Evolutionary conservation across 371 early-diverging fungal genomes (phyloP).

Genomic region (Haplosporangium sp.): DNA sequence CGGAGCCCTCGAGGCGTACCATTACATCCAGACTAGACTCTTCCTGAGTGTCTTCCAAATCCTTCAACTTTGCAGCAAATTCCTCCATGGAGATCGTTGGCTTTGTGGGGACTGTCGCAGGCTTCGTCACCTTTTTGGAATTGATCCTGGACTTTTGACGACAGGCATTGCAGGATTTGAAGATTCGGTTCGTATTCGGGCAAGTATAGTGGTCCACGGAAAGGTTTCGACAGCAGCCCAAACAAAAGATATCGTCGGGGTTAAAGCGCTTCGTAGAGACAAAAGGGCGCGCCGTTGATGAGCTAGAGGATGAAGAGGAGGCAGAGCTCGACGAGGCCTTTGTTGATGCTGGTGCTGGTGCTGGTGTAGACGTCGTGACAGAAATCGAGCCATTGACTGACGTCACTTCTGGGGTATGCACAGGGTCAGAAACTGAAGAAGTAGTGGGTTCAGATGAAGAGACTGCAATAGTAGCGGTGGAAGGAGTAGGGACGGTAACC

Average conservation of each 20-base stretch:
- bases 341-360: not conserved
- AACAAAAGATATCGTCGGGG: slow-evolving; percentile 50
- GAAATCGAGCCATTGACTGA: not conserved
- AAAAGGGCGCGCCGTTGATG: slow-evolving; percentile 6
- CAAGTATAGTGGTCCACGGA: slow-evolving; percentile 48
- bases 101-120: slow-evolving; percentile 29
- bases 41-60: slow-evolving; percentile 37
- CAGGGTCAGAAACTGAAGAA: not conserved
- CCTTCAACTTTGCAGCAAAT: slow-evolving; percentile 39
- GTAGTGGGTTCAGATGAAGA: not conserved
- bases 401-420: not conserved
- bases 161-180: slow-evolving; percentile 54
- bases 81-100: slow-evolving; percentile 49
- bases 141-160: slow-evolving; percentile 52
- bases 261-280: slow-evolving; percentile 44
- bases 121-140: slow-evolving; percentile 46
- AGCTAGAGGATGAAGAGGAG: slow-evolving; percentile 7
- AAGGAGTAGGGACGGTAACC: not conserved
- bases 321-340: not conserved
- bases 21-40: slow-evolving; percentile 42
- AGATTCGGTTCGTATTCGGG: slow-evolving; percentile 37
- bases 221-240: slow-evolving; percentile 53
- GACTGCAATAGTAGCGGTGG: not conserved
- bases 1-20: slow-evolving; percentile 37
- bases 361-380: not conserved